Evolutionary conservation across 2,329 filamentous ascomycete species (phyloP), one percentile per base, ranked within the genome.

Genomic region (Trichoderma hamatum): DNA sequence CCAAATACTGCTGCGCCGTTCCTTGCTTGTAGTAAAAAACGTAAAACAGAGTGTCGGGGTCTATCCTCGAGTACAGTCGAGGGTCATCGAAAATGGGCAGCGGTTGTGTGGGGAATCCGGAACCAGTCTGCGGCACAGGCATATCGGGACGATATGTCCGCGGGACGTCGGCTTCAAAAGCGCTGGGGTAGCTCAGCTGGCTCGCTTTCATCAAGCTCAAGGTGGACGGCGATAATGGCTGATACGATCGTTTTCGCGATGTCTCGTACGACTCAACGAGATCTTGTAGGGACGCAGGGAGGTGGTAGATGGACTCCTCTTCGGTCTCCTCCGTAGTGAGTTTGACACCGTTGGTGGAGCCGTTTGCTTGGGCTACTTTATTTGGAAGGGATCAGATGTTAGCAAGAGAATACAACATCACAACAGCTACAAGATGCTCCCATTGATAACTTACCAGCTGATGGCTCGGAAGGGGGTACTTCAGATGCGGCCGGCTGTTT

Each of bases 1-100:
- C 94, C 70, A 98, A 86, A 77, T 94, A 97, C 79, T 99, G 96
- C 79, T 98, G 94, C 74, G 97, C 94, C 1, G 94, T 94, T 30
- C 94, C 94, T 80, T 99, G 96, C 74, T 95, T 93, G 84, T 99
- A 99, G 84, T 99, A 99, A 82, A 99, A 99, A 56, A 97, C 92
- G 82, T 99, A 99, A 82, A 99, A 99, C 11, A 99, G 85, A 34
- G 95, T 97, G 77, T 99, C 96, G 0, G 94, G 94, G 76, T 99
- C 96, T 70, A 99, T 95, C 69, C 93, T 88, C 30, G 88, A 88
- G 80, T 97, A 99, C 71, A 99, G 82, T 58, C 92, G 86, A 39
- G 93, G 92, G 79, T 99, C 94, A 74, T 97, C 94, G 74, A 98
- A 95, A 72, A 98, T 93, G 2, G 91, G 84, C 52, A 97, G 84